phyloP scores from a whole-genome alignment of 1,139 yeast genomes.

The Wickerhamomyces sp. region DNA sequence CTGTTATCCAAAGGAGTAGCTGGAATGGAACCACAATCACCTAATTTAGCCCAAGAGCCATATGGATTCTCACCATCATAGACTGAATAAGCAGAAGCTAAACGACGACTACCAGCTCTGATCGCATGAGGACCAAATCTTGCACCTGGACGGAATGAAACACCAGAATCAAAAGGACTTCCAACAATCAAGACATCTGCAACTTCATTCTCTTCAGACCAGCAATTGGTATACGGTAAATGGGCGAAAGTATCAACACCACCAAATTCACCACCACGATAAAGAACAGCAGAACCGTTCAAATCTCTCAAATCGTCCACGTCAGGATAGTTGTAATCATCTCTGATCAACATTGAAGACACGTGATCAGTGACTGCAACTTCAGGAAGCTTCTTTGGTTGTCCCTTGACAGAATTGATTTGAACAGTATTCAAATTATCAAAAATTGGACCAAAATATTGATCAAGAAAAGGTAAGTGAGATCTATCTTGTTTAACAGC shows the following conservation, averaged over 20 bases:
- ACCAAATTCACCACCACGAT: slow-evolving; percentile 38
- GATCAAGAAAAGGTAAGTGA: slow-evolving; percentile 28
- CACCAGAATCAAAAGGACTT: slow-evolving; percentile 58
- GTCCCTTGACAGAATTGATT: slow-evolving; percentile 16
- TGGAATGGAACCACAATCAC: slow-evolving; percentile 57
- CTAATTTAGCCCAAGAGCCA: slow-evolving; percentile 45
- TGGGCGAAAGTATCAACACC: slow-evolving; percentile 55
- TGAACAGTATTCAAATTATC: slow-evolving; percentile 23
- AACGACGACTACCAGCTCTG: slow-evolving; percentile 51
- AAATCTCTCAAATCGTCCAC: slow-evolving; percentile 34
- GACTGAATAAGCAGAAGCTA: slow-evolving; percentile 34
- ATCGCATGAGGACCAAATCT: slow-evolving; percentile 59
- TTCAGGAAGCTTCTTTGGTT: slow-evolving; percentile 23
- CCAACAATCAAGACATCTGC: slow-evolving; percentile 47
- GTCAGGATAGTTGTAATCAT: slow-evolving; percentile 30
- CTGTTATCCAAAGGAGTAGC: slow-evolving; percentile 57
- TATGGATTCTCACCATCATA: slow-evolving; percentile 48
- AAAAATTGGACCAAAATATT: slow-evolving; percentile 29
- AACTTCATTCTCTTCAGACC: slow-evolving; percentile 28
- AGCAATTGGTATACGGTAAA: slow-evolving; percentile 41
- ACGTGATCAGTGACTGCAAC: slow-evolving; percentile 25
- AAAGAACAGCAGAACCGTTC: slow-evolving; percentile 31
- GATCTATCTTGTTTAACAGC: slow-evolving; percentile 5
- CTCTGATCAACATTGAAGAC: slow-evolving; percentile 27
- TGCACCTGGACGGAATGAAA: slow-evolving; percentile 58